These are phyloP conservation scores for Globisporangium cederbergense DNA, from an alignment of 352 stramenopile genomes.

Conservation along the genomic window DNA sequence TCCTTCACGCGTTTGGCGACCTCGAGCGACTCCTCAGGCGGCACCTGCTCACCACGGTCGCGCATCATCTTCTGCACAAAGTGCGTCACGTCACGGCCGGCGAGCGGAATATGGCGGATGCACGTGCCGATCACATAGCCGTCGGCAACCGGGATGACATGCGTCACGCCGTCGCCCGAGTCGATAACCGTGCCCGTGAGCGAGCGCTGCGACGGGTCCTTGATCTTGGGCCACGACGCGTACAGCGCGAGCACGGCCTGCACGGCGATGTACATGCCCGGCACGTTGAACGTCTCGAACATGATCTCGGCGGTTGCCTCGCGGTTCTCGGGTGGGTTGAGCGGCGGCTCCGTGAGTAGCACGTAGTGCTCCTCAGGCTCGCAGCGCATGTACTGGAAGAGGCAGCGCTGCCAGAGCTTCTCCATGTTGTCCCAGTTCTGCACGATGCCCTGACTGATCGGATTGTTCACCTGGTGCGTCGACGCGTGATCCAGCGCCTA, in stretches of 20 bases:
- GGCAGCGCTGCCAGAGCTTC: conserved; percentile 90
- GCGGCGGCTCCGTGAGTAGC: conserved; percentile 87
- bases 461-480: conserved; percentile 91
- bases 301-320: conserved; percentile 96
- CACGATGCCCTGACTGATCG: conserved; percentile 87
- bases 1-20: conserved; percentile 93
- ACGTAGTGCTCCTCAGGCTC: conserved; percentile 94
- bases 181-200: conserved; percentile 94
- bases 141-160: conserved; percentile 93
- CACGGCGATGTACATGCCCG: conserved; percentile 93
- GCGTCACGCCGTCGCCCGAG: conserved; percentile 92
- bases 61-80: conserved; percentile 94
- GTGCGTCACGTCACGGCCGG: conserved; percentile 92
- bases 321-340: conserved; percentile 94
- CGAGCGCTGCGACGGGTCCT: conserved; percentile 80
- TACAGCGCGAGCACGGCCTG: conserved; percentile 94
- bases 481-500: conserved; percentile 81
- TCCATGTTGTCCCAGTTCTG: conserved; percentile 97
- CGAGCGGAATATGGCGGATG: conserved; percentile 94
- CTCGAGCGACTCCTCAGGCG: conserved; percentile 90
- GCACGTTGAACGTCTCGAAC: conserved; percentile 97
- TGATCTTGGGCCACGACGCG: conserved; percentile 91
- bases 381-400: conserved; percentile 93
- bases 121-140: conserved; percentile 95
- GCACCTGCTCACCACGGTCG: conserved; percentile 89